Evolutionary conservation across 2,329 filamentous ascomycete genomes (phyloP).

Genomic region (Fusarium sp.): DNA sequence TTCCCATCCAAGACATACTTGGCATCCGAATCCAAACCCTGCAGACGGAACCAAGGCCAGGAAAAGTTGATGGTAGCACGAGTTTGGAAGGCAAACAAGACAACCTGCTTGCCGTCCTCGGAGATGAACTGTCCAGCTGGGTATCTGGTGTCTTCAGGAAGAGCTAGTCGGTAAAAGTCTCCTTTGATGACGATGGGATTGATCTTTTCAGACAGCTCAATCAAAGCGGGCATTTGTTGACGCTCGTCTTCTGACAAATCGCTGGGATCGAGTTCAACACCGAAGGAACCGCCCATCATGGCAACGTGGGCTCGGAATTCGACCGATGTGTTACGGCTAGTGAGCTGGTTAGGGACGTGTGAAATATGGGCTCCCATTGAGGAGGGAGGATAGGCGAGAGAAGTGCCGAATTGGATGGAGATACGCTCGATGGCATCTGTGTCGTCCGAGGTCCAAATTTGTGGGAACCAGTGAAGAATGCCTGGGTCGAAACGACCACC

Average conservation of each 20-base stretch:
- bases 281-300: slow-evolving; percentile 75
- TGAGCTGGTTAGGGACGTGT: slow-evolving; percentile 68
- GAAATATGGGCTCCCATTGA: slow-evolving; percentile 75
- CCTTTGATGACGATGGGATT: slow-evolving; percentile 70
- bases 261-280: slow-evolving; percentile 71
- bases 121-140: slow-evolving; percentile 70
- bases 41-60: slow-evolving; percentile 63
- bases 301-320: slow-evolving; percentile 72
- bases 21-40: slow-evolving; percentile 65
- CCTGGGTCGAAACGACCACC: slow-evolving; percentile 73
- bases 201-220: slow-evolving; percentile 64
- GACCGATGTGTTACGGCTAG: slow-evolving; percentile 63
- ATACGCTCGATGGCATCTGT: slow-evolving; percentile 71
- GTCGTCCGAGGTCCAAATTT: slow-evolving; percentile 74
- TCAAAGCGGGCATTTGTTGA: slow-evolving; percentile 63
- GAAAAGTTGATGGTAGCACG: slow-evolving; percentile 61
- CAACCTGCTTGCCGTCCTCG: slow-evolving; percentile 59
- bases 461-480: slow-evolving; percentile 72
- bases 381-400: slow-evolving; percentile 69
- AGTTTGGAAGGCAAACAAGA: slow-evolving; percentile 71
- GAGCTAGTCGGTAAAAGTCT: slow-evolving; percentile 67
- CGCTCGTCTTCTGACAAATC: slow-evolving; percentile 63
- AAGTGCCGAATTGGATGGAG: slow-evolving; percentile 72
- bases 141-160: slow-evolving; percentile 70
- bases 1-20: slow-evolving; percentile 65